These are phyloP conservation scores for Fagus sylvatica DNA, from an alignment of 306 rosid species.

Conservation along the genomic window DNA sequence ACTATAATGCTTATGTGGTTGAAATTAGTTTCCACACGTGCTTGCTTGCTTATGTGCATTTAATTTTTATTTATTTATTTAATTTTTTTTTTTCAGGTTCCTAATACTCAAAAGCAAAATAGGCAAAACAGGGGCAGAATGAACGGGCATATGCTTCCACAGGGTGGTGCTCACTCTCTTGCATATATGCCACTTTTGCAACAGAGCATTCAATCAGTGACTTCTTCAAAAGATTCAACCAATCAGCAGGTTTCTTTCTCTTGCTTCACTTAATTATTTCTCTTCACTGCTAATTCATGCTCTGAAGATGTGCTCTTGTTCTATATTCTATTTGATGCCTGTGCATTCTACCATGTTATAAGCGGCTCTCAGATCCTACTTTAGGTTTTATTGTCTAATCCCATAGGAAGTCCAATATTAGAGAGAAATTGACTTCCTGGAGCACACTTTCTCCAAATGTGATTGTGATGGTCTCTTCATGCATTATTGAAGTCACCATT, in stretches of 20 bases:
- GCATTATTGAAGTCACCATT: background rate
- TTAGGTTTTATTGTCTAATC: background rate
- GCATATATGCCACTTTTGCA: constrained; percentile 43
- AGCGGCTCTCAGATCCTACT: background rate
- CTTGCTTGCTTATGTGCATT: constrained; percentile 7
- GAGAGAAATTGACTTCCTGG: background rate
- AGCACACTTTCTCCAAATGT: background rate
- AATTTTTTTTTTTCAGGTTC: constrained; percentile 43
- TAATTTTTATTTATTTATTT: constrained; percentile 15
- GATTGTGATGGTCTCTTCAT: constrained; percentile 3
- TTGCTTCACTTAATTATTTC: background rate
- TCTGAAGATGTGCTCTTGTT: constrained; percentile 10
- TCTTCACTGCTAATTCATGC: background rate
- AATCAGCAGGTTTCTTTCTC: constrained; percentile 58
- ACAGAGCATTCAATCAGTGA: constrained; percentile 39
- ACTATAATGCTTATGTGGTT: background rate
- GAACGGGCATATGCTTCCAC: constrained; percentile 54
- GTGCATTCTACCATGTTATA: background rate
- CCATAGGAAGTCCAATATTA: background rate
- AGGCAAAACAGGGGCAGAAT: constrained; percentile 74
- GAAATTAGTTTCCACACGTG: background rate
- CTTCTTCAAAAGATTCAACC: constrained; percentile 49
- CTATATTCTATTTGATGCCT: constrained; percentile 9
- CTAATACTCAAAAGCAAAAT: constrained; percentile 59
- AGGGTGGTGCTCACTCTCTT: constrained; percentile 44